Evolutionary conservation across 164 flowering plant species (phyloP), one percentile per base, ranked within the genome.

Genomic region (Amborella trichopoda): DNA sequence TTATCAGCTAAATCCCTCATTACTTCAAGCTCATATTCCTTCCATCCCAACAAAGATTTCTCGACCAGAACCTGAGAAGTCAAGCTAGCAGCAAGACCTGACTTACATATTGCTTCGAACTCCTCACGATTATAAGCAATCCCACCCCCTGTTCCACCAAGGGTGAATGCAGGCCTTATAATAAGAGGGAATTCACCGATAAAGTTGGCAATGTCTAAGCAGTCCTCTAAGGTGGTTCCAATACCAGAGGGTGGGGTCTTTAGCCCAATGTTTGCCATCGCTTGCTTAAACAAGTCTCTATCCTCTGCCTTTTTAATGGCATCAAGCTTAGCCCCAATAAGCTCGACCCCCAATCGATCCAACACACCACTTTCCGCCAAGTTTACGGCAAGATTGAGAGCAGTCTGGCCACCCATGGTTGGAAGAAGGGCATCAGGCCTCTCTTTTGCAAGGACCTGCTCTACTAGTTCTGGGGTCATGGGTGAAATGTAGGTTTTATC

Each of bases 381-480:
- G 0, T 88, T 91, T 1, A 90, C 96, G 3, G 96, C 98, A 19
- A 90, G 77, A 48, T 90, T 90, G 13, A 90, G 67, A 2, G 96
- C 95, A 0, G 98, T 90, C 67, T 90, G 98, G 25, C 98, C 98
- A 3, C 98, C 98, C 98, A 91, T 91, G 0, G 99, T 91, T 41
- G 98, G 99, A 28, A 91, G 46, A n/a, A 91, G 53, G 0, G 99
- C 99, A 55, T 91, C 96, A 2, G 96, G 99, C 25, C 96, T 66
- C 71, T 91, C 99, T 62, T 84, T 77, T 54, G 70, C 87, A 30
- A 91, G 56, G 12, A 87, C 77, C 43, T 83, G 91, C 68, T 83
- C 96, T 1, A 91, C 95, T 9, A 83, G 45, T 26, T 87, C 90
- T 2, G 94, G 86, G 1, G 95, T 82, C 95, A 91, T 74, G 0